Evolutionary conservation across 441 rosid species (phyloP), one percentile per base, ranked within the genome.

Genomic region (Pelargonium myrrhifolium): DNA sequence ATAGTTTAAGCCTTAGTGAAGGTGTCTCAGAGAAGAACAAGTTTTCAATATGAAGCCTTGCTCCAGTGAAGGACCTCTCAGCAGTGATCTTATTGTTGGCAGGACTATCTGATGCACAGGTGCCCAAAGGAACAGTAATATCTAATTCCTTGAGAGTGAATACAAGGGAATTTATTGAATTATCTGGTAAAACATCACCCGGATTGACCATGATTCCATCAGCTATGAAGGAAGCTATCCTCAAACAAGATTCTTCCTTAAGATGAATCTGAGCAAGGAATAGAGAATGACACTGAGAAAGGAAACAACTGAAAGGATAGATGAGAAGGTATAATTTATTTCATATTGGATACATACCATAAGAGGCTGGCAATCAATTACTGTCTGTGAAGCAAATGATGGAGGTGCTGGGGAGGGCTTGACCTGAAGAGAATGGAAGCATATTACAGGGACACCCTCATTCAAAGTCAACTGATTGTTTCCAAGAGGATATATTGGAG

Each of bases 161-260:
- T 68, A 72, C 51, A 66, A 87, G 71, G 66, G 90, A 92, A 76
- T 92, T 87, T 55, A 94, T 84, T 42, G 99, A 85, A 75, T 79
- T 81, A 80, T 92, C 96, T 0, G 93, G 88, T 65, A 87, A 80
- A 74, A 92, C 74, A 80, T 77, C 90, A 74, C 92, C 93, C 12
- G 91, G 92, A 75, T 85, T 86, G 65, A 92, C 89, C 73, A 83
- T 89, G 70, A 94, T 85, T 64, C 99, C 99, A 82, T 94, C 98
- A 58, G 95, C 99, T 75, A 94, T 72, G 81, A 94, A 94, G 62
- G 99, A 94, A 70, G 88, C 76, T 79, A 94, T 92, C 80, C 98
- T 88, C 78, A 94, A 82, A 83, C 96, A 89, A 56, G 97, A 89
- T 83, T 92, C 98, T 85, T 94, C 99, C 78, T 94, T 94, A 73